Conservation (phyloP, 1,284 basidiomycete species). For the Rhizopogon hawkerae region DNA sequence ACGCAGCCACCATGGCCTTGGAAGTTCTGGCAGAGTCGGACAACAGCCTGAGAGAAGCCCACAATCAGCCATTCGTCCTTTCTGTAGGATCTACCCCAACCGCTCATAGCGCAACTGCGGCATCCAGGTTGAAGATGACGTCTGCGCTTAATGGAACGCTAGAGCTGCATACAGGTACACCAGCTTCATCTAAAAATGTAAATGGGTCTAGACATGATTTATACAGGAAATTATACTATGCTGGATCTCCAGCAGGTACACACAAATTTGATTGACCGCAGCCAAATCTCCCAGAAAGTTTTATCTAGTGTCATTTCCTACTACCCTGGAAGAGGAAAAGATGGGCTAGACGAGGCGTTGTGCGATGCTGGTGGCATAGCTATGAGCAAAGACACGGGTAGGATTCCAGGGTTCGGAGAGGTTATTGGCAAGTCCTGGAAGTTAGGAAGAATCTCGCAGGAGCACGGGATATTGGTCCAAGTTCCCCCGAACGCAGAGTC, state of each 20-base stretch:
- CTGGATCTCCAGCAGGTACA: conserved; percentile 78
- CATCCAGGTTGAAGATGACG: conserved; percentile 38
- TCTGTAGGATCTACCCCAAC: conserved; percentile 85
- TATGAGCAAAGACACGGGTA: conserved; percentile 79
- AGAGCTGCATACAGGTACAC: conserved; percentile 67
- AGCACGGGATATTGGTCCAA: conserved; percentile 66
- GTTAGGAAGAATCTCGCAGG: conserved; percentile 68
- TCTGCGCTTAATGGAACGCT: conserved; percentile 49
- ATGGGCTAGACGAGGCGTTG: conserved; percentile 63
- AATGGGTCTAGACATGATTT: neutral
- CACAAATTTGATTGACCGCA: conserved; percentile 54
- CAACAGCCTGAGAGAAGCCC: conserved; percentile 15
- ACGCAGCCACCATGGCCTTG: conserved; percentile 53
- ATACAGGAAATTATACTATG: conserved; percentile 72
- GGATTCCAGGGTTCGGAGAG: conserved; percentile 61
- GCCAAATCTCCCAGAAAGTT: conserved; percentile 60
- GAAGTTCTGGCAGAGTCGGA: conserved; percentile 34
- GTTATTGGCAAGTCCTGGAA: conserved; percentile 66
- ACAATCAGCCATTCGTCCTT: conserved; percentile 51
- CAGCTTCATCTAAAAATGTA: neutral
- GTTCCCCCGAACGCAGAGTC: conserved; percentile 21
- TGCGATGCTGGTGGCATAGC: conserved; percentile 79
- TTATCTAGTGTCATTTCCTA: conserved; percentile 68
- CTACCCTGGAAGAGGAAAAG: conserved; percentile 60
- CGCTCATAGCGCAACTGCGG: conserved; percentile 64